Conservation (phyloP, 352 stramenopile genomes). For the Phytophthora uliginosa region DNA sequence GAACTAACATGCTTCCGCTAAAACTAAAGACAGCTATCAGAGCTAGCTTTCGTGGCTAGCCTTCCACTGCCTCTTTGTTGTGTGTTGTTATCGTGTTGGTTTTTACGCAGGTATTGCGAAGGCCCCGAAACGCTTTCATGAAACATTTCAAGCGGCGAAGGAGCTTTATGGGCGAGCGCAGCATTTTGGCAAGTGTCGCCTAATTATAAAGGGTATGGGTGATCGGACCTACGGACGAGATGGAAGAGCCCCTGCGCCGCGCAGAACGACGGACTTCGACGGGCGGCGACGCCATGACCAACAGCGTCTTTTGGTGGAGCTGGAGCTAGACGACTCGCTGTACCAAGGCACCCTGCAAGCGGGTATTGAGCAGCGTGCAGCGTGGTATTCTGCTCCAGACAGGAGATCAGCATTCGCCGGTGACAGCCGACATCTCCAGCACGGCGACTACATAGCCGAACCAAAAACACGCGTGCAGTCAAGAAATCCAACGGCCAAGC, state of each 20-base stretch:
- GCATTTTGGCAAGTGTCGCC: conserved; percentile 28
- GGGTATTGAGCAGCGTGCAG: conserved; percentile 8
- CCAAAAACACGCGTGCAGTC: conserved; percentile 15
- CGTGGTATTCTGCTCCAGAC: background rate
- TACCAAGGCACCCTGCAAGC: conserved; percentile 27
- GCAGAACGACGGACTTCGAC: conserved; percentile 18
- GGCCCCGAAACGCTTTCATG: conserved; percentile 25
- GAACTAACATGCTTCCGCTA: conserved; percentile 21
- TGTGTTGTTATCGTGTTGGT: conserved; percentile 10
- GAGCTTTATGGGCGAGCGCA: background rate
- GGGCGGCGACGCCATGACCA: conserved; percentile 45
- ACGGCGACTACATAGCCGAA: conserved; percentile 10
- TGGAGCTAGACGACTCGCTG: conserved; percentile 71
- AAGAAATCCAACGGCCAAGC: conserved; percentile 11
- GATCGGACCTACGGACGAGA: conserved; percentile 20
- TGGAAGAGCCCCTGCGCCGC: conserved; percentile 2
- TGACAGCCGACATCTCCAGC: conserved; percentile 13
- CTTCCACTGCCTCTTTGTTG: conserved; percentile 8
- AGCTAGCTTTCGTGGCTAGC: background rate
- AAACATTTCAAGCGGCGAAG: conserved; percentile 11
- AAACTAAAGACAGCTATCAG: conserved; percentile 22
- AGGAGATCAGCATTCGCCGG: conserved; percentile 8
- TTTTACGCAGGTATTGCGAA: conserved; percentile 22
- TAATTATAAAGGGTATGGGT: conserved; percentile 35
- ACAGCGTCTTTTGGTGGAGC: conserved; percentile 67